phyloP scores from a whole-genome alignment of 106 monocot genomes.

The Acanthochlamys bracteata region DNA sequence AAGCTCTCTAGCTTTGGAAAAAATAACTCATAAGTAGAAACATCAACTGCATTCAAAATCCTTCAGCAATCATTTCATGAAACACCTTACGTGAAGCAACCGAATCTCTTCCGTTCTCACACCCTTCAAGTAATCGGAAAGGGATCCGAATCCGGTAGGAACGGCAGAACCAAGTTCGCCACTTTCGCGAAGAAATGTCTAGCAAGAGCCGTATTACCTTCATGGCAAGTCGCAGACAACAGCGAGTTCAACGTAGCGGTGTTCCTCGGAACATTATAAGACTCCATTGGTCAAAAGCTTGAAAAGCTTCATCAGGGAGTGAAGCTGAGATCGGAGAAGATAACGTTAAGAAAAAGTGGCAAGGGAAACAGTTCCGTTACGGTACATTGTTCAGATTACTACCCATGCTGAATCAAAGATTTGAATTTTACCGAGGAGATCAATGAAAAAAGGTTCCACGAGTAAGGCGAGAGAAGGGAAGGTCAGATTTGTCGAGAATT shows the following conservation, averaged over 20 bases:
- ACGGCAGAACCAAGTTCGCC: not conserved
- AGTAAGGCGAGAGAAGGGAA: conserved; percentile 50
- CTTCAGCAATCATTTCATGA: conserved; percentile 39
- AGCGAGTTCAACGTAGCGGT: conserved; percentile 62
- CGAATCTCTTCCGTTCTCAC: conserved; percentile 47
- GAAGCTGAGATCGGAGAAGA: conserved; percentile 38
- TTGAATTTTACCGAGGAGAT: conserved; percentile 77
- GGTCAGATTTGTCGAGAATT: conserved; percentile 34
- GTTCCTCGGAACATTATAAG: conserved; percentile 36
- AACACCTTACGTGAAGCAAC: conserved; percentile 29
- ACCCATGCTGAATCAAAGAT: conserved; percentile 78
- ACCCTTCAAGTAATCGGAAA: conserved; percentile 80
- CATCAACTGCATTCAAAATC: conserved; percentile 47
- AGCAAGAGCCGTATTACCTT: conserved; percentile 19
- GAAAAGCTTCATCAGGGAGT: conserved; percentile 30
- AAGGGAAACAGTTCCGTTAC: conserved; percentile 42
- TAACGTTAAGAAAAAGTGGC: conserved; percentile 85
- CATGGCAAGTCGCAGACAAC: conserved; percentile 59
- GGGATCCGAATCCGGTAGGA: conserved; percentile 65
- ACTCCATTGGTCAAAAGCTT: conserved; percentile 39
- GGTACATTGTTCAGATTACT: conserved; percentile 36
- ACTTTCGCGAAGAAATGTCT: conserved; percentile 15
- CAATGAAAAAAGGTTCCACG: conserved; percentile 85
- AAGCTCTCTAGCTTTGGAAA: conserved; percentile 24
- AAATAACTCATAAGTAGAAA: conserved; percentile 70